Conservation (phyloP, 805 yeast genomes). For the Yamadazyma laniorum region DNA sequence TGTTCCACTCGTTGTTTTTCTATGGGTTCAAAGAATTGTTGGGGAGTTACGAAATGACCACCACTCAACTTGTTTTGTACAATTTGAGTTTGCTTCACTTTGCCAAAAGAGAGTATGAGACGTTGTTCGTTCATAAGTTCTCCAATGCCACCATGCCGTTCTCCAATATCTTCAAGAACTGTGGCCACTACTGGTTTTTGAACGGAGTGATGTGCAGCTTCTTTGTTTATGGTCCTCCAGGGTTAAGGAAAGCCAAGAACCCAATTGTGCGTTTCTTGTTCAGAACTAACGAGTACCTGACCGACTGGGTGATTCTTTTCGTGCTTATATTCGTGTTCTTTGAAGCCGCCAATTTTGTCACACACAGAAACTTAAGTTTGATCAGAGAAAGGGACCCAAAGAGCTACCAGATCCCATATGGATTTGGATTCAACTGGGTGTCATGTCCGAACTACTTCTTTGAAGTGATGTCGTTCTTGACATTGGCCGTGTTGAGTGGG, state of each 20-base stretch:
- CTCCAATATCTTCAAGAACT: constrained; percentile 82
- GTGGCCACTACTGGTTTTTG: constrained; percentile 89
- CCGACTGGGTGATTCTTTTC: constrained; percentile 30
- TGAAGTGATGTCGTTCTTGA: constrained; percentile 75
- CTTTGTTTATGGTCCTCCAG: constrained; percentile 41
- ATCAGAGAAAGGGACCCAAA: constrained; percentile 50
- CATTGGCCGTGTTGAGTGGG: constrained; percentile 66
- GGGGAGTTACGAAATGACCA: constrained; percentile 38
- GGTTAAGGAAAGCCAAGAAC: constrained; percentile 9
- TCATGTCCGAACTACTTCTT: constrained; percentile 95
- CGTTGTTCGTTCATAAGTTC: constrained; percentile 79
- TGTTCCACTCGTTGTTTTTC: constrained; percentile 73
- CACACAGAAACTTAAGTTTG: constrained; percentile 65
- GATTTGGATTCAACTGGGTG: constrained; percentile 77
- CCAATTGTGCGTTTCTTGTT: constrained; percentile 32
- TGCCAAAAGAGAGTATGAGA: constrained; percentile 84
- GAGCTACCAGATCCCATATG: constrained; percentile 71
- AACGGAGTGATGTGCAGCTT: constrained; percentile 62
- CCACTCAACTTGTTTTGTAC: constrained; percentile 54
- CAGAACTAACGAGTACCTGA: constrained; percentile 44
- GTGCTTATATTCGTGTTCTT: constrained; percentile 48
- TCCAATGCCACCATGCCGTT: constrained; percentile 92
- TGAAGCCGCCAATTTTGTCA: constrained; percentile 69
- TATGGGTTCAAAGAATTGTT: constrained; percentile 26
- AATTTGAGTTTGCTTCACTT: constrained; percentile 70